Percentiles rank a stretch among this genome's conserved stretches.
These are phyloP conservation scores for Sorghum bicolor DNA, from an alignment of 176 grass and related monocot genomes.

Conservation along the genomic window DNA sequence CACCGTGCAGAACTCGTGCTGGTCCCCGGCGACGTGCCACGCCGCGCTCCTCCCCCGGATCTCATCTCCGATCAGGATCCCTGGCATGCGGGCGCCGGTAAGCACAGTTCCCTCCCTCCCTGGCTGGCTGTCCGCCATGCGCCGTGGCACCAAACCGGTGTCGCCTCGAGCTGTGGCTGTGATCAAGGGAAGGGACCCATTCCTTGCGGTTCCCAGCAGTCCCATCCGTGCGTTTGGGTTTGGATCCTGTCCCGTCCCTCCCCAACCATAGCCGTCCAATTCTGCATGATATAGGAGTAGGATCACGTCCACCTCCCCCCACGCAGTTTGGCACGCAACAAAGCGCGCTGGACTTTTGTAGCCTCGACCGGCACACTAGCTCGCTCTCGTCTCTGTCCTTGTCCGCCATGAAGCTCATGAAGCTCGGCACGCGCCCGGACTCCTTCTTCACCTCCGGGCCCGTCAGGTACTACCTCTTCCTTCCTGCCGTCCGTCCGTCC, in stretches of 20 bases:
- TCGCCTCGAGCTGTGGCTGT: not conserved
- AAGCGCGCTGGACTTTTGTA: not conserved
- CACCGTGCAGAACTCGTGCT: not conserved
- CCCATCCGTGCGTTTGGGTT: constrained; percentile 45
- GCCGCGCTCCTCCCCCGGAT: not conserved
- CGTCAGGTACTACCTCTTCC: constrained; percentile 31
- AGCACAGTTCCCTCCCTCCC: not conserved
- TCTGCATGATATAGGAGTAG: too few species aligned
- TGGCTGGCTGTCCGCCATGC: not conserved
- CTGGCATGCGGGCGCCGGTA: not conserved
- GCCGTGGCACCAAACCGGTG: not conserved
- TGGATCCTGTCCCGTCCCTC: constrained; percentile 41
- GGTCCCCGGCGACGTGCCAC: not conserved
- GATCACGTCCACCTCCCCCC: too few species aligned
- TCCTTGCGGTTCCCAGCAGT: constrained; percentile 17
- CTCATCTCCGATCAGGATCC: too few species aligned
- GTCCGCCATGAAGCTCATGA: constrained; percentile 80
- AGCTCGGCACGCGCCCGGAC: constrained; percentile 62
- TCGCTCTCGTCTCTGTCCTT: not conserved
- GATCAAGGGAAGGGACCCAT: constrained; percentile 25
- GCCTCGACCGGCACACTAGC: not conserved
- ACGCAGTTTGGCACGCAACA: not conserved
- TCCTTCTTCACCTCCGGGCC: constrained; percentile 62
- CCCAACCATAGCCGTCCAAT: constrained; percentile 10
- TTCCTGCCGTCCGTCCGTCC: not conserved